phyloP scores from a whole-genome alignment of 2,329 filamentous ascomycete genomes.

The Colletotrichum eremochloae region DNA sequence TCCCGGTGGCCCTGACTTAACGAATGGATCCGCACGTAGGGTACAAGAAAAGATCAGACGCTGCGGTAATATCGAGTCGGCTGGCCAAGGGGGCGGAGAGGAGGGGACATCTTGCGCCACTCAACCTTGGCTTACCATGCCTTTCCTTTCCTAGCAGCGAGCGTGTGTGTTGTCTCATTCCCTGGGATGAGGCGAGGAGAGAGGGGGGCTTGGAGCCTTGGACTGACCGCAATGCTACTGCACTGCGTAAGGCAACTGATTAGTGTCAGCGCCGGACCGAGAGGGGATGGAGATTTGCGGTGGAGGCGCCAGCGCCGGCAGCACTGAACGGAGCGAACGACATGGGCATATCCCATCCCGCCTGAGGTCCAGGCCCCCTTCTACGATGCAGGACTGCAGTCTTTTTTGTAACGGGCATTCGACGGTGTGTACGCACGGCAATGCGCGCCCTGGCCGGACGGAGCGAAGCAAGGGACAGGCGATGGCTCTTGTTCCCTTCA shows the following conservation, averaged over 20 bases:
- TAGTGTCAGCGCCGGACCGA: conserved; percentile 25
- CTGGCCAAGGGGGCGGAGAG: conserved; percentile 21
- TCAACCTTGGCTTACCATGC: conserved; percentile 10
- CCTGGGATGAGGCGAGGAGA: conserved; percentile 14
- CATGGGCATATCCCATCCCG: conserved; percentile 4
- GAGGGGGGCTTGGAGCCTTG: conserved; percentile 13
- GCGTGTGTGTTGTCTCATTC: conserved; percentile 18
- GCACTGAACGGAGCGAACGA: conserved; percentile 4
- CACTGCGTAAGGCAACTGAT: conserved; percentile 15
- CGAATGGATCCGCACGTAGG: conserved; percentile 7
- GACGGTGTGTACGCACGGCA: conserved; percentile 9
- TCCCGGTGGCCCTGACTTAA: conserved; percentile 16
- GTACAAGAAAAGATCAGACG: conserved; percentile 4
- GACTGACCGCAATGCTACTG: conserved; percentile 8
- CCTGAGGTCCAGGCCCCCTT: background rate
- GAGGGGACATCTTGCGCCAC: background rate
- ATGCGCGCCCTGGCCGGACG: conserved; percentile 11
- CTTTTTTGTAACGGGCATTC: background rate
- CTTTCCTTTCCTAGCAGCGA: conserved; percentile 10
- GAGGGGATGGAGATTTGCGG: conserved; percentile 11
- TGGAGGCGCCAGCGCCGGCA: conserved; percentile 25
- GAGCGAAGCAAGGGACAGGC: conserved; percentile 10
- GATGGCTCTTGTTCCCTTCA: background rate
- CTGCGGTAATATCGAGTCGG: conserved; percentile 20
- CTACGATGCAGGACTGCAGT: background rate